Evolutionary conservation across 129 eudicot genomes (phyloP), one percentile per base, ranked within the genome.

Genomic region (Sambucus nigra): DNA sequence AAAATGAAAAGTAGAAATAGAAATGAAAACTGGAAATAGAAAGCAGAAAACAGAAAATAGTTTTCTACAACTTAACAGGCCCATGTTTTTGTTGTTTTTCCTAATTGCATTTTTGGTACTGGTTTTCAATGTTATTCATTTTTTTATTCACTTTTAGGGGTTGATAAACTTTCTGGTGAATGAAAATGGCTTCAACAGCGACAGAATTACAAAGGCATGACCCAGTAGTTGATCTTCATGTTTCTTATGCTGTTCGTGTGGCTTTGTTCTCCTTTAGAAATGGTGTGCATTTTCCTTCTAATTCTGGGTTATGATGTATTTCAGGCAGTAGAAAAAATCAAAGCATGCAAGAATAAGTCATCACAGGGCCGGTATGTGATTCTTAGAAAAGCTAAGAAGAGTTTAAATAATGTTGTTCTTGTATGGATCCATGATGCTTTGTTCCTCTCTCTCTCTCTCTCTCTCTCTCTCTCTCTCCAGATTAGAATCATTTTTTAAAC

Each of bases 151-250:
- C 40, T 55, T 58, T 28, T 64, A 92, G 99, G 99, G 99, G 17
- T 29, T 92, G 80, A 64, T 82, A 53, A 86, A 72, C 68, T 82
- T 92, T 58, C 73, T 92, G 63, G 94, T 92, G 64, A 77, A 70
- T 9, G 96, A 86, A 62, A 92, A 92, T 80, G 93, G 96, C n/a
- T 92, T 92, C 80, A 92, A 86, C 70, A 75, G 60, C 31, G 96
- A 80, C 56, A 77, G 99, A 80, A 70, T 86, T 29, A 73, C 78
- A 25, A 92, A 92, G 94, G 99, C 55, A 81, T 40, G 68, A 17
- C 24, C 39, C 39, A 17, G 6, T 4, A 45, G 4, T 45, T 17
- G 42, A 35, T 35, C 14, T 25, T 33, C 56, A 0, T 13, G 9
- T 29, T 9, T 41, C 11, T 32, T 11, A 25, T 19, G 8, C 1